Percentiles rank a stretch among this genome's conserved stretches.
Conservation (phyloP, 495 filamentous ascomycete genomes). For the Rostrohypoxylon terebratum region DNA sequence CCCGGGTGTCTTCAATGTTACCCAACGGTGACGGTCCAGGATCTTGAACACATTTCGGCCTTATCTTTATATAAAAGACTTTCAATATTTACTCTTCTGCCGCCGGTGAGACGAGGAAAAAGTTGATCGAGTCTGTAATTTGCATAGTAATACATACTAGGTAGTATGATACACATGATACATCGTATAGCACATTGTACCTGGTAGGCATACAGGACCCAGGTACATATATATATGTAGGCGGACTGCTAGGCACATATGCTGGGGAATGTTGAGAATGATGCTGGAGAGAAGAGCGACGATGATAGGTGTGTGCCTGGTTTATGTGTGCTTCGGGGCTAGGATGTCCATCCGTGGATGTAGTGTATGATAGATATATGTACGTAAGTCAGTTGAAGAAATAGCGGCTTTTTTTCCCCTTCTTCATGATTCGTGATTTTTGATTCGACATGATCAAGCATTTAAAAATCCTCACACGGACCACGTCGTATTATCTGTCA, state of each 20-base stretch:
- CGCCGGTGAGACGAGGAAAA: conserved; percentile 4
- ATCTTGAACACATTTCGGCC: conserved; percentile 24
- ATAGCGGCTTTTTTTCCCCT: conserved; percentile 23
- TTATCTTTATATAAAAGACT: conserved; percentile 31
- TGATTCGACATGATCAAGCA: conserved; percentile 23
- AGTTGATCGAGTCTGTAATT: conserved; percentile 1
- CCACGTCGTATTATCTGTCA: conserved; percentile 40
- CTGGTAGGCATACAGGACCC: neutral
- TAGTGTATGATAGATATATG: neutral
- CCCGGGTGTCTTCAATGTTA: conserved; percentile 37
- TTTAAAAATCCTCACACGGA: conserved; percentile 32
- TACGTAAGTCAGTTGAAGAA: neutral
- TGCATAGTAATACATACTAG: conserved; percentile 10
- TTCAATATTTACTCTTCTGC: conserved; percentile 3
- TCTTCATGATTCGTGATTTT: neutral
- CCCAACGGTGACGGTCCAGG: conserved; percentile 35
- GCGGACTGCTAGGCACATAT: neutral
- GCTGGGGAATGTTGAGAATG: conserved; percentile 13
- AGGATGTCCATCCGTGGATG: neutral
- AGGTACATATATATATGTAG: too few species aligned
- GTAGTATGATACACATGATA: neutral
- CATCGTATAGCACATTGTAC: neutral
- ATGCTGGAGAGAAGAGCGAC: neutral
- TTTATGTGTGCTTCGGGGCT: neutral
- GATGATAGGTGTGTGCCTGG: neutral